Evolutionary conservation across 176 grass and related monocot genomes (phyloP), one percentile per base, ranked within the genome.

Genomic region (Carex scoparia): DNA sequence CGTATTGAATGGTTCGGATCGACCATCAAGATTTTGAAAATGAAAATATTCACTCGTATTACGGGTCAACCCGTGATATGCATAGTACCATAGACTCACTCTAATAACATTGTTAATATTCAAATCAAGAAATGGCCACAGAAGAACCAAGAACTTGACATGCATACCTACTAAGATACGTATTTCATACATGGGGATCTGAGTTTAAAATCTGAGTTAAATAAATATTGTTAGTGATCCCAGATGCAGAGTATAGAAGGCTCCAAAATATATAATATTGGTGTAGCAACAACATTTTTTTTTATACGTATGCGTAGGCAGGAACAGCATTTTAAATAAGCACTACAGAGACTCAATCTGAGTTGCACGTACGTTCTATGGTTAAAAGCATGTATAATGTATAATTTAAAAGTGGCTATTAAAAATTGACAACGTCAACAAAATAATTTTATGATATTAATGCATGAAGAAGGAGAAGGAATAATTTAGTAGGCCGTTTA

Each of bases 231-330:
- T 14, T 79, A 79, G 14, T 0, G 74, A 79, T 79, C 53, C 74
- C 37, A 79, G 74, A 79, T 58, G 1, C 53, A 79, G 74, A 79
- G 74, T 55, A 58, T 37, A 79, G 74, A 79, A 79, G 74, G 53
- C 53, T 79, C 74, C 74, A 79, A 79, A 78, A 18, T 58, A 79
- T 79, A 10, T 58, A 79, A 58, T 58, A 58, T 46, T 14, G 61
- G 2, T 56, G 1, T 30, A 8, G 53, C 61, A 63, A n/a, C 9
- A 46, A 7, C 48, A 46, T 40, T 40, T 40, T 40, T 5, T 40
- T 40, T 40, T 40, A 5, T 40, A 5, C 5, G 0, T 0, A 40
- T 40, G 5, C 38, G 4, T 40, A 40, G 38, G 38, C 1, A 46
- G 44, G 1, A 46, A 56, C 27, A 4, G 14, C 49, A 79, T 79